Evolutionary conservation across 768 basidiomycete species (phyloP), one percentile per base, ranked within the genome.

Genomic region (Atractiella rhizophila): DNA sequence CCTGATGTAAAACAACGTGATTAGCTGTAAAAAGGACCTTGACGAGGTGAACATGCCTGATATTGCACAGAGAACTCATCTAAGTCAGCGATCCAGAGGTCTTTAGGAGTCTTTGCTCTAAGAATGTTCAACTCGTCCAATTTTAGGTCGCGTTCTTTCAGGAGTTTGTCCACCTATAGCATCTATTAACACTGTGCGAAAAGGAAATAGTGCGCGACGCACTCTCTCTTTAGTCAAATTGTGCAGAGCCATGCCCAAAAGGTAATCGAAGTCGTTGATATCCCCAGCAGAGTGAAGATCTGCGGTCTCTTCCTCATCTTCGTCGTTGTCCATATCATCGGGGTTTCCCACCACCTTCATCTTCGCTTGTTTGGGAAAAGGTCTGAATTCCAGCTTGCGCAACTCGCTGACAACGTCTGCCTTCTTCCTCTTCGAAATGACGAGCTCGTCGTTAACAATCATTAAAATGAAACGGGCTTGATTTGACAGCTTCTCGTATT

Each of bases 401-500:
- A 98, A 59, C 48, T 98, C 86, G 2, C 58, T 63, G 28, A 91
- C 72, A 47, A 98, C 76, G 39, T 76, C 81, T 2, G 62, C 69
- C 57, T 82, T 86, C 62, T 80, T 85, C 56, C 88, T 76, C 51
- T 77, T 82, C 11, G 76, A 71, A 20, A 98, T 73, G 23, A 68
- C 59, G 16, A 96, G 68, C 54, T 82, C 63, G 56, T 71, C 78
- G 51, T 74, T 70, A 42, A 96, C 67, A 50, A 96, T 88, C 85
- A 94, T 86, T 58, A 82, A 70, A 37, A 98, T 73, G 60, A 98
- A 98, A 18, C 86, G 76, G 11, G 83, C 88, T 56, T 98, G 91
- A 57, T 96, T 96, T 41, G 72, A 73, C 15, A 94, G 64, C 48
- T 70, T 77, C 54, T 94, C 85, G 45, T 79, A 73, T 29, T 72